These are phyloP conservation scores for Calocybe cyanea DNA, from an alignment of 768 basidiomycete genomes.

Conservation along the genomic window DNA sequence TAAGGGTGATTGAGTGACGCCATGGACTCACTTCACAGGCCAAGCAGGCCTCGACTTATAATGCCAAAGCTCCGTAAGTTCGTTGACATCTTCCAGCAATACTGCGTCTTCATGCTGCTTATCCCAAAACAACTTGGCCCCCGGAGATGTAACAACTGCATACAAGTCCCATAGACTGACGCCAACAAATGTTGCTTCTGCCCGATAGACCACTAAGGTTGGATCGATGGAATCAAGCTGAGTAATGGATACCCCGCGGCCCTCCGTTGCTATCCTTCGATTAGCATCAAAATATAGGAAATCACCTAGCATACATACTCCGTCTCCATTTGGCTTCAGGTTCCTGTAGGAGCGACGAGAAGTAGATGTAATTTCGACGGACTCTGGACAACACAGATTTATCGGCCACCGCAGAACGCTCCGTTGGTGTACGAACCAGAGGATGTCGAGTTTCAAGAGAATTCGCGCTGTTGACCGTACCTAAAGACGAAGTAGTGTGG, in stretches of 20 bases:
- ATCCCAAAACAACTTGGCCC: slow-evolving; percentile 83
- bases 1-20: background rate
- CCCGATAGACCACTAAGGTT: slow-evolving; percentile 91
- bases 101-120: slow-evolving; percentile 84
- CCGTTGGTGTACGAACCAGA: slow-evolving; percentile 31
- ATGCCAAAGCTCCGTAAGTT: slow-evolving; percentile 91
- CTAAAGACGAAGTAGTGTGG: slow-evolving; percentile 58
- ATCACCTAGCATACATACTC: slow-evolving; percentile 39
- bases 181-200: slow-evolving; percentile 96
- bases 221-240: slow-evolving; percentile 97
- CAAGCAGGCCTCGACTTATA: slow-evolving; percentile 88
- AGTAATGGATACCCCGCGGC: slow-evolving; percentile 87
- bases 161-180: slow-evolving; percentile 95
- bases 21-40: slow-evolving; percentile 79
- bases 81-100: slow-evolving; percentile 85
- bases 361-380: slow-evolving; percentile 94
- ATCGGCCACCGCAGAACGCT: slow-evolving; percentile 61
- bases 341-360: slow-evolving; percentile 93
- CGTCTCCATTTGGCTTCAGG: slow-evolving; percentile 97
- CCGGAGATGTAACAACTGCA: slow-evolving; percentile 81
- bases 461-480: slow-evolving; percentile 43
- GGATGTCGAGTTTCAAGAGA: slow-evolving; percentile 32
- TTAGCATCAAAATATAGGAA: slow-evolving; percentile 6
- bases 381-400: slow-evolving; percentile 86
- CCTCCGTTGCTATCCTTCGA: slow-evolving; percentile 62